Conservation (phyloP, 1,284 basidiomycete genomes). For the Xanthoconium separans region DNA sequence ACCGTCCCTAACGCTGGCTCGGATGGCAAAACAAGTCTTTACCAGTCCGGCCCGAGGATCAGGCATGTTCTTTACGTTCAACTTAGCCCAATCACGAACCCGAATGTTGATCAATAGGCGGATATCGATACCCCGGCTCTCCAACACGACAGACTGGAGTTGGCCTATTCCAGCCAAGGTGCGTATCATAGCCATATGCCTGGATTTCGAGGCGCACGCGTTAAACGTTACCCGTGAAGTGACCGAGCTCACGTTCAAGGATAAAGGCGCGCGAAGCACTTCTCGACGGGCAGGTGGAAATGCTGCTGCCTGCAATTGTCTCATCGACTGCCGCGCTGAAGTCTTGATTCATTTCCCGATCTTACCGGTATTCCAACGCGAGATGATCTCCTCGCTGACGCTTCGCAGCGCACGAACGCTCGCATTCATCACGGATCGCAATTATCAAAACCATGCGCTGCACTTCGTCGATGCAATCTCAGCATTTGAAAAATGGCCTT, state of each 20-base stretch:
- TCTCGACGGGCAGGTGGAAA: slow-evolving; percentile 15
- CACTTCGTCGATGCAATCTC: slow-evolving; percentile 48
- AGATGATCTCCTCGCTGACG: slow-evolving; percentile 40
- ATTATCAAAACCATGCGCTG: slow-evolving; percentile 34
- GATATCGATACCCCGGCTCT: slow-evolving; percentile 10
- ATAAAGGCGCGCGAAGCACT: slow-evolving; percentile 23
- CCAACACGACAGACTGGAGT: slow-evolving; percentile 22
- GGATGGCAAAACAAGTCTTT: slow-evolving; percentile 16
- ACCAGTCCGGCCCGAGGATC: slow-evolving; percentile 15
- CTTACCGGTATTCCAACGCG: slow-evolving; percentile 49
- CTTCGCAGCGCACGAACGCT: slow-evolving; percentile 34
- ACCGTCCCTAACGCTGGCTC: background rate
- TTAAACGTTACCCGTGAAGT: slow-evolving; percentile 52
- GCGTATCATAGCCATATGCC: slow-evolving; percentile 46
- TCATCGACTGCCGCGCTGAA: slow-evolving; percentile 56
- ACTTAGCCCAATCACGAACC: background rate
- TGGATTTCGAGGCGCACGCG: slow-evolving; percentile 35
- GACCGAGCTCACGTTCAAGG: slow-evolving; percentile 56
- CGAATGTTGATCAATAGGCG: slow-evolving; percentile 17
- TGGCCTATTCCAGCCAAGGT: slow-evolving; percentile 35
- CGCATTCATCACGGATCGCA: slow-evolving; percentile 44
- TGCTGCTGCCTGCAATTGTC: slow-evolving; percentile 40
- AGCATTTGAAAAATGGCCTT: slow-evolving; percentile 38
- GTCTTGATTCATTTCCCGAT: slow-evolving; percentile 66
- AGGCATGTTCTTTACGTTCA: slow-evolving; percentile 9